A percentile compares a stretch with the other conserved stretches of the same genome.
Evolutionary conservation across 2,329 filamentous ascomycete genomes (phyloP).

Genomic region (Fusarium bulbicola): DNA sequence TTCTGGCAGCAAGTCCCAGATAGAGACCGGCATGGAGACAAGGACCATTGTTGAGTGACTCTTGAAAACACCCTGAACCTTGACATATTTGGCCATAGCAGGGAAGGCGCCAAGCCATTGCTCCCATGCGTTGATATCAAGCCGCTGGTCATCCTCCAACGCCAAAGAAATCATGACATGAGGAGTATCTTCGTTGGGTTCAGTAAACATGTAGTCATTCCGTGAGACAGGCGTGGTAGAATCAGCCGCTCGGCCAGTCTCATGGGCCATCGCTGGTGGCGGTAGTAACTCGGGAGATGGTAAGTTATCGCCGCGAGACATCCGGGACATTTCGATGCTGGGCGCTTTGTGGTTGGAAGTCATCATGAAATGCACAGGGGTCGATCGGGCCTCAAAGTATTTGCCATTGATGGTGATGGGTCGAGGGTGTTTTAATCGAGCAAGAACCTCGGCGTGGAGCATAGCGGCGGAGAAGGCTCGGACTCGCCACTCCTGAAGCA

Average conservation of each 20-base stretch:
- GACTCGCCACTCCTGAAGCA: constrained; percentile 64
- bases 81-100: constrained; percentile 66
- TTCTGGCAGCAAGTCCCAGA: constrained; percentile 69
- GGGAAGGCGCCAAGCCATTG: constrained; percentile 66
- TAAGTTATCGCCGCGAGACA: constrained; percentile 38
- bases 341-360: constrained; percentile 67
- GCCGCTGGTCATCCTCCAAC: constrained; percentile 64
- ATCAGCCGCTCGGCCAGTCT: constrained; percentile 42
- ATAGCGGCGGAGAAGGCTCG: constrained; percentile 67
- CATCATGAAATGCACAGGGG: constrained; percentile 71
- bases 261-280: constrained; percentile 27
- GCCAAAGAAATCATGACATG: constrained; percentile 70
- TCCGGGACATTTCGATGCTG: constrained; percentile 63
- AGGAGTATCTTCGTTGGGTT: constrained; percentile 64
- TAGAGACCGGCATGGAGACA: constrained; percentile 65
- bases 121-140: constrained; percentile 68
- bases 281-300: constrained; percentile 34
- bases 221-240: constrained; percentile 27
- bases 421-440: constrained; percentile 67
- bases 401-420: constrained; percentile 67
- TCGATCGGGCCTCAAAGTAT: constrained; percentile 66
- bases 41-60: constrained; percentile 68
- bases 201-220: constrained; percentile 46
- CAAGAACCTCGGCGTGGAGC: constrained; percentile 68
- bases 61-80: constrained; percentile 69